Evolutionary conservation across 495 filamentous ascomycete species (phyloP).

Genomic region (Lasiosphaeria ovina): DNA sequence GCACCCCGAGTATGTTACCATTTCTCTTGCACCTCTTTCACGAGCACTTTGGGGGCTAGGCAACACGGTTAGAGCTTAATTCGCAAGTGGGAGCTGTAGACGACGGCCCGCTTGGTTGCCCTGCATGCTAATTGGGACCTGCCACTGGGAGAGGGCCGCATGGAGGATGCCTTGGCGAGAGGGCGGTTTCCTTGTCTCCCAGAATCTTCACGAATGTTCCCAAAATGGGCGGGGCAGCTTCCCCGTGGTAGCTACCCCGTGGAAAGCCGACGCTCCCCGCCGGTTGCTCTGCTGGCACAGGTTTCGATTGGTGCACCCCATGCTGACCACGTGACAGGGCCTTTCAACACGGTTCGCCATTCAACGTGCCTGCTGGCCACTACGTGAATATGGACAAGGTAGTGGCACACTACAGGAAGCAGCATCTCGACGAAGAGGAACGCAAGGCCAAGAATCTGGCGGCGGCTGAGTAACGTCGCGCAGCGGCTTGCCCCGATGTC

Average conservation of each 20-base stretch:
- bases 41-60: background rate
- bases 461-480: conserved; percentile 21
- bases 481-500: background rate
- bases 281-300: conserved; percentile 2
- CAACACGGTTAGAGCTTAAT: background rate
- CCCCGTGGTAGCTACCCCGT: background rate
- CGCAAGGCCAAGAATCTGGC: conserved; percentile 44
- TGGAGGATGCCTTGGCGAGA: no score
- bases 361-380: conserved; percentile 47
- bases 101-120: no score
- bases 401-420: conserved; percentile 46
- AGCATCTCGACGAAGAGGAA: conserved; percentile 46
- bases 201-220: no score
- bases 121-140: no score
- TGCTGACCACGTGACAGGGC: conserved; percentile 39
- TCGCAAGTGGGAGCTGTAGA: background rate
- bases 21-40: background rate
- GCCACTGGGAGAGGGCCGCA: no score
- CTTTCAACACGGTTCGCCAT: conserved; percentile 41
- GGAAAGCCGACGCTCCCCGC: no score
- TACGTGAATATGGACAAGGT: conserved; percentile 44
- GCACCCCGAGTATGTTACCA: conserved; percentile 47
- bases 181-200: no score
- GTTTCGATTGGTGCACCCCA: conserved; percentile 14
- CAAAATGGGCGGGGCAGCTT: background rate